phyloP scores from a whole-genome alignment of 192 early-diverging fungal genomes.

The Coemansia sp. region DNA sequence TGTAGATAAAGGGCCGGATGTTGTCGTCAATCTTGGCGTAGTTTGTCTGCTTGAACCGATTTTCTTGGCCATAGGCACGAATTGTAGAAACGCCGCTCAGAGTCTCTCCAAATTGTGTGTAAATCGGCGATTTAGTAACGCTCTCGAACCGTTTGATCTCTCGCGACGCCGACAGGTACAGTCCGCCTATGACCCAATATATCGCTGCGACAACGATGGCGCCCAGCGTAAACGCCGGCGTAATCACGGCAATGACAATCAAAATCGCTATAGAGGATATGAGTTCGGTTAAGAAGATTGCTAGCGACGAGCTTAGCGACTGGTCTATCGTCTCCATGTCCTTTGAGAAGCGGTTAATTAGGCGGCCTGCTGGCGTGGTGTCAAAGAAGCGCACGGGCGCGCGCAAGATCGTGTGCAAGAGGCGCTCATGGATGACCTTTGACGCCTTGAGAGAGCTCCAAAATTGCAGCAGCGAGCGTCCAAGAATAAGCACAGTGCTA shows the following conservation, averaged over 20 bases:
- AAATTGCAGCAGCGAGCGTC: slow-evolving; percentile 48
- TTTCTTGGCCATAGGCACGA: slow-evolving; percentile 62
- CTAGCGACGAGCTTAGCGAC: slow-evolving; percentile 75
- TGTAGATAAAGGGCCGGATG: slow-evolving; percentile 81
- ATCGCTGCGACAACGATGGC: slow-evolving; percentile 56
- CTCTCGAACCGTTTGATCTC: slow-evolving; percentile 81
- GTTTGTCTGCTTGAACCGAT: slow-evolving; percentile 72
- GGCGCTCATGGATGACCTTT: slow-evolving; percentile 35
- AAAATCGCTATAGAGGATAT: slow-evolving; percentile 46
- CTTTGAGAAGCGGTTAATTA: slow-evolving; percentile 88
- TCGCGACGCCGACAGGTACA: slow-evolving; percentile 72
- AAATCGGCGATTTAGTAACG: slow-evolving; percentile 71
- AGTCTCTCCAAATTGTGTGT: slow-evolving; percentile 65
- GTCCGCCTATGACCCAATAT: slow-evolving; percentile 57
- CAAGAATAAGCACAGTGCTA: slow-evolving; percentile 29
- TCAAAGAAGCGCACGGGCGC: slow-evolving; percentile 68
- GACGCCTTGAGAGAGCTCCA: slow-evolving; percentile 49
- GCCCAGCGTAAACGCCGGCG: slow-evolving; percentile 58
- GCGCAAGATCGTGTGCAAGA: slow-evolving; percentile 58
- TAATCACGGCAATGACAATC: slow-evolving; percentile 51
- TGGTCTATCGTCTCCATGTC: slow-evolving; percentile 73
- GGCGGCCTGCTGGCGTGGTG: slow-evolving; percentile 79
- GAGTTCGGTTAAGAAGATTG: slow-evolving; percentile 53
- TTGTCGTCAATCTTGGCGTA: slow-evolving; percentile 75
- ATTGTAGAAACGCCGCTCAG: slow-evolving; percentile 66